These are phyloP conservation scores for Ramicandelaber brevisporus DNA, from an alignment of 192 early-diverging fungal species.

Conservation along the genomic window DNA sequence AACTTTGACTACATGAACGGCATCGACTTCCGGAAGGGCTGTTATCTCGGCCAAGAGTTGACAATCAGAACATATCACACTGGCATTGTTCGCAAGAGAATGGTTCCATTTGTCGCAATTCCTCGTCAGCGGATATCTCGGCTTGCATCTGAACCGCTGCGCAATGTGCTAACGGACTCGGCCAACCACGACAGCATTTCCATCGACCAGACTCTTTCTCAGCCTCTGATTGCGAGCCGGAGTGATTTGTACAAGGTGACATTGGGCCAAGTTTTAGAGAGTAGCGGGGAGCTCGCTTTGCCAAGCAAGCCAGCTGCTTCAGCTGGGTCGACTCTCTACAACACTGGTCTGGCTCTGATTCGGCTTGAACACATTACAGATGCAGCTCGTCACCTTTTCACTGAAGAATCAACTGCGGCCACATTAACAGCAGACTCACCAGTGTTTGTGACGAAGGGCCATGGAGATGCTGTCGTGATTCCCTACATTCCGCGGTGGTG, in stretches of 20 bases:
- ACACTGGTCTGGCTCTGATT: conserved; percentile 71
- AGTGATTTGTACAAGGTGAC: conserved; percentile 12
- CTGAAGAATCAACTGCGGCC: too few relatives aligned
- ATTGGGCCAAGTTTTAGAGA: conserved; percentile 9
- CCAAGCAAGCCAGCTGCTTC: conserved; percentile 30
- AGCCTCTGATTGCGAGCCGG: background rate
- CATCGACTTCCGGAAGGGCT: conserved; percentile 92
- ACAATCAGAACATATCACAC: conserved; percentile 91
- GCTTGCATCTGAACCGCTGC: background rate
- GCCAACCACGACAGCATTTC: conserved; percentile 1
- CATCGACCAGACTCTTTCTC: conserved; percentile 3
- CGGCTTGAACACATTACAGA: conserved; percentile 37
- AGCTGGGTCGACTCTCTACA: conserved; percentile 32
- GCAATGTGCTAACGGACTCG: conserved; percentile 3
- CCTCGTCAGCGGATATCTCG: background rate
- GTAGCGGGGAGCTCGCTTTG: conserved; percentile 7
- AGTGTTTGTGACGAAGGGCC: too few relatives aligned
- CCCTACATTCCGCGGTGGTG: background rate
- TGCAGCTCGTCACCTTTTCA: background rate
- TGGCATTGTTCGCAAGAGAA: conserved; percentile 75
- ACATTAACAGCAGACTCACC: too few relatives aligned
- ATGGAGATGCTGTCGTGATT: too few relatives aligned
- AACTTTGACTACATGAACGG: conserved; percentile 84
- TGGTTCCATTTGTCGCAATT: conserved; percentile 60
- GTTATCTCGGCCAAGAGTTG: conserved; percentile 95